Percentiles rank a stretch among this genome's conserved stretches.
phyloP scores from a whole-genome alignment of 192 early-diverging fungal species.

The Backusella morwellensis region DNA sequence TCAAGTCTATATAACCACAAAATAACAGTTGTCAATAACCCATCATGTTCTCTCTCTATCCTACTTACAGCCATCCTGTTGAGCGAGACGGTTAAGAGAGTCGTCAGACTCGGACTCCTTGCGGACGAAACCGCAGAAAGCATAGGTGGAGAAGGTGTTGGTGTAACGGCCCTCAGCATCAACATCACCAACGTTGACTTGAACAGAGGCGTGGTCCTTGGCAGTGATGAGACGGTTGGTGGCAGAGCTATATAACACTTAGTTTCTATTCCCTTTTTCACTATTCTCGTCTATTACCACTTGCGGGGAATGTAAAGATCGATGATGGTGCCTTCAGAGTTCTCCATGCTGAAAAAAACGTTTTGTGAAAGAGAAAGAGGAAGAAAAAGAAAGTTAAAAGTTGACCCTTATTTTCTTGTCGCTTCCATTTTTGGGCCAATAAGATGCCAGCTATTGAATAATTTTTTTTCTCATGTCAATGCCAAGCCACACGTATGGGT shows the following conservation, averaged over 20 bases:
- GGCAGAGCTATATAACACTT: constrained; percentile 67
- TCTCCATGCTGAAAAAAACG: constrained; percentile 34
- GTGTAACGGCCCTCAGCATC: constrained; percentile 77
- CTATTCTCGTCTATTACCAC: constrained; percentile 52
- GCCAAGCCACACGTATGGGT: background rate
- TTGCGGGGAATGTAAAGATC: constrained; percentile 96
- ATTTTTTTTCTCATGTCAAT: background rate
- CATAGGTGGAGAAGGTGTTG: constrained; percentile 80
- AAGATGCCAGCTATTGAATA: background rate
- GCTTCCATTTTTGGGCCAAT: background rate
- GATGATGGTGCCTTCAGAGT: constrained; percentile 49
- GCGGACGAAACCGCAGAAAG: constrained; percentile 90
- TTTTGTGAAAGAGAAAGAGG: constrained; percentile 27
- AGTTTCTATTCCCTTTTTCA: background rate
- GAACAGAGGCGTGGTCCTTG: constrained; percentile 98
- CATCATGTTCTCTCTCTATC: background rate
- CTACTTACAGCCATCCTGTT: constrained; percentile 62
- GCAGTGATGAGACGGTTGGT: constrained; percentile 96
- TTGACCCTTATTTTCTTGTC: background rate
- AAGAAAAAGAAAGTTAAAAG: constrained; percentile 1
- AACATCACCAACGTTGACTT: constrained; percentile 94
- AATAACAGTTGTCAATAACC: no score
- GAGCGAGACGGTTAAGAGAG: constrained; percentile 91
- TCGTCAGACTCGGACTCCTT: constrained; percentile 91
- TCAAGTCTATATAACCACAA: constrained; percentile 44